Evolutionary conservation across 495 filamentous ascomycete species (phyloP).

Genomic region (Tetracladium setigerum): DNA sequence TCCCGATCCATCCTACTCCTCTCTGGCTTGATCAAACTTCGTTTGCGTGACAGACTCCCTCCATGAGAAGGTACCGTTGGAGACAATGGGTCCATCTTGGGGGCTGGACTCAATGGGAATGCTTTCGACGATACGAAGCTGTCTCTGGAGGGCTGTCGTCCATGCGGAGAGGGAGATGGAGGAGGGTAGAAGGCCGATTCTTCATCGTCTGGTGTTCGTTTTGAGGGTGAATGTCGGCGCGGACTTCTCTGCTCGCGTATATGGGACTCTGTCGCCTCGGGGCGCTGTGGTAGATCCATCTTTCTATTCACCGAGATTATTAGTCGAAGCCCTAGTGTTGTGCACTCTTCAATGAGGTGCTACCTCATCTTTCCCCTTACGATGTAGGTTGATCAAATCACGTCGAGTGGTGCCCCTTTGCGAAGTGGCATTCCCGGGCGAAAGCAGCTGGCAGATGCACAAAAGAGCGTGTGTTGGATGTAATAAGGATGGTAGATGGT

Average conservation of each 20-base stretch:
- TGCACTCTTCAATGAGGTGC: too few species aligned
- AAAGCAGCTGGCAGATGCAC: too few species aligned
- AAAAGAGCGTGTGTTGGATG: too few species aligned
- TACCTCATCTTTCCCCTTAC: too few species aligned
- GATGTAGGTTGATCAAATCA: too few species aligned
- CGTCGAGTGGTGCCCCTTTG: too few species aligned
- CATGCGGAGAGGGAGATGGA: slow-evolving; percentile 13
- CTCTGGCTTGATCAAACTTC: slow-evolving; percentile 82
- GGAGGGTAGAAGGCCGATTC: slow-evolving; percentile 42
- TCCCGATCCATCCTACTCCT: slow-evolving; percentile 70
- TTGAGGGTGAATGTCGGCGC: slow-evolving; percentile 62
- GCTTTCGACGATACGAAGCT: slow-evolving; percentile 19
- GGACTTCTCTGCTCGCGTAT: slow-evolving; percentile 48
- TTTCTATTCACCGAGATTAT: too few species aligned
- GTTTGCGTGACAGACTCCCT: slow-evolving; percentile 57
- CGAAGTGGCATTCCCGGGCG: too few species aligned
- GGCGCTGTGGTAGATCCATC: slow-evolving; percentile 48
- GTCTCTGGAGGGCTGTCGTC: slow-evolving; percentile 13
- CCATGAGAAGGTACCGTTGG: not conserved
- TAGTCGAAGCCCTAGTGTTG: too few species aligned
- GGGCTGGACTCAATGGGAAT: slow-evolving; percentile 22
- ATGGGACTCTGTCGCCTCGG: slow-evolving; percentile 47
- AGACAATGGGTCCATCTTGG: slow-evolving; percentile 30
- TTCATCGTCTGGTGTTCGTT: slow-evolving; percentile 54
- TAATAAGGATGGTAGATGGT: too few species aligned